Percentiles rank a stretch among this genome's conserved stretches.
Evolutionary conservation across 129 eudicot species (phyloP).

Genomic region (Chrysanthemum lavandulifolium): DNA sequence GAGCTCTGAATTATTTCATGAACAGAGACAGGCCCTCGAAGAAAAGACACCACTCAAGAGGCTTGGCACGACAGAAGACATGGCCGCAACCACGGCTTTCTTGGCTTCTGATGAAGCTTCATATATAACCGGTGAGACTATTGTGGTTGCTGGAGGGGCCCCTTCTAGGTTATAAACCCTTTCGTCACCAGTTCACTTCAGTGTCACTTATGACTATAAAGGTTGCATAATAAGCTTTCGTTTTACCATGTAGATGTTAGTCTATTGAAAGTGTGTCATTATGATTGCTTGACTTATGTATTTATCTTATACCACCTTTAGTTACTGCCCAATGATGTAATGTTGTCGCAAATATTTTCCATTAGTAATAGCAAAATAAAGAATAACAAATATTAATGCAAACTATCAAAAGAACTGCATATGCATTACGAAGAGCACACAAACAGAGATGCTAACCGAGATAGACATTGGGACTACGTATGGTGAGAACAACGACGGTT

Average conservation of each 20-base stretch:
- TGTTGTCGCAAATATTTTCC: too few relatives aligned
- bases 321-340: too few relatives aligned
- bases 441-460: too few relatives aligned
- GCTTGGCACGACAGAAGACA: conserved; percentile 89
- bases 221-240: background rate
- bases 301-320: too few relatives aligned
- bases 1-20: conserved; percentile 3
- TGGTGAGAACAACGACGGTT: too few relatives aligned
- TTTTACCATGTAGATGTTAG: background rate
- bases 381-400: too few relatives aligned
- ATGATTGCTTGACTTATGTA: too few relatives aligned
- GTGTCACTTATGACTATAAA: background rate
- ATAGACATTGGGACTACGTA: too few relatives aligned
- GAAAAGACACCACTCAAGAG: conserved; percentile 57
- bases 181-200: background rate
- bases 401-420: too few relatives aligned
- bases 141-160: conserved; percentile 87
- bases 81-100: conserved; percentile 90
- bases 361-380: too few relatives aligned
- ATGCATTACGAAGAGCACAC: too few relatives aligned
- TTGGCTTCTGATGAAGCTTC: conserved; percentile 95
- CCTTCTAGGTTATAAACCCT: conserved; percentile 65
- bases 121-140: conserved; percentile 85
- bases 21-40: conserved; percentile 59
- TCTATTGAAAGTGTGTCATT: background rate